Base-by-base conservation (phyloP, 169 alveolate species). In the Pseudocohnilembus persalinus region DNA sequence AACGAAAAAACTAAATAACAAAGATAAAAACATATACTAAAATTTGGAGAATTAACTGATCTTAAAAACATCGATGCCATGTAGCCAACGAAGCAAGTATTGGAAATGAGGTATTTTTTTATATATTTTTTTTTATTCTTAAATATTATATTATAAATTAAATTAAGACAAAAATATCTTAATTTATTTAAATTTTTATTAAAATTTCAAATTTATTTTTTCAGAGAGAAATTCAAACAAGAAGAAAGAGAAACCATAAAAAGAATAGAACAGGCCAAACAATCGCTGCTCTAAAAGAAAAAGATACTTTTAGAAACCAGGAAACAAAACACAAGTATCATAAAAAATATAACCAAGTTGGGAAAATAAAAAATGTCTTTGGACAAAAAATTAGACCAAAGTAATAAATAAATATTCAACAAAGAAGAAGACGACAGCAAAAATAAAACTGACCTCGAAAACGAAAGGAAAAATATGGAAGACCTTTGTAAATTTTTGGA, bases 11-110 rank as follows among this genome's bases (percentile, higher is more conserved):
- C 92, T 68, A 92, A 85, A 87, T 96, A 94, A 88, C 96, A 89
- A 92, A 94, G 94, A 90, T 97, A 94, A 88, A 88, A 92, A 83
- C 97, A 90, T 92, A 93, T 94, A 94, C 96, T 96, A 31, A 92
- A 95, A 78, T 96, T 96, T 76, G 98, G 98, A 32, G 95, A 94
- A 87, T 81, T 91, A 0, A 96, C 93, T 26, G 95, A 93, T 78
- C 90, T 95, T 34, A 96, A 93, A 29, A 84, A 84, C 68, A 80
- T 95, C 0, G 95, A 93, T 78, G 90, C 90, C 29, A 83, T 93
- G n/a, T 95, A 94, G 29, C 96, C 96, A 28, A 89, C 96, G 0
- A 90, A 85, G 30, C 88, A 88, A 35, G 96, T 94, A 0, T 85
- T 91, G 11, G 94, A 94, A 76, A 76, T 90, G 78, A 88, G 68